Conservation (phyloP, 1,284 basidiomycete species). For the Irpex sp. region DNA sequence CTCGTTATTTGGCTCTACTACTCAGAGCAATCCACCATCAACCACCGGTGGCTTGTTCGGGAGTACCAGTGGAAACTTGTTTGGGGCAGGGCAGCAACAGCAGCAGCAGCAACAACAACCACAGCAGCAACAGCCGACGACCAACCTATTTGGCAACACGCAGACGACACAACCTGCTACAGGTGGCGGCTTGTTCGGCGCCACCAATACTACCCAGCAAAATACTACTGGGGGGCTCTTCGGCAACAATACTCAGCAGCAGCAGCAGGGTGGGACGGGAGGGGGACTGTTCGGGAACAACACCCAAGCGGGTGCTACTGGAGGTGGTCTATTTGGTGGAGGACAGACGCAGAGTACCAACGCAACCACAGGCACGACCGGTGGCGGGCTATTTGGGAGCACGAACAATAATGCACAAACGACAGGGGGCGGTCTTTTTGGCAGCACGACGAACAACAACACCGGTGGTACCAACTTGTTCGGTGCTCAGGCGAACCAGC, state of each 20-base stretch:
- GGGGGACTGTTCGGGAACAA: slow-evolving; percentile 29
- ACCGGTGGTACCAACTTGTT: slow-evolving; percentile 20
- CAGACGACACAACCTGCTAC: slow-evolving; percentile 3
- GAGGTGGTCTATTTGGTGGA: slow-evolving; percentile 3
- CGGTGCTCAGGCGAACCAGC: slow-evolving; percentile 13
- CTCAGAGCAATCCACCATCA: slow-evolving; percentile 5
- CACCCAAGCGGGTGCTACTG: not conserved
- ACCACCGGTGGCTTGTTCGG: slow-evolving; percentile 8
- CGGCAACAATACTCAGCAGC: slow-evolving; percentile 18
- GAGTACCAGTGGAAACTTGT: slow-evolving; percentile 24
- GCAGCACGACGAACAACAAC: slow-evolving; percentile 8
- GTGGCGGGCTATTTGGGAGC: slow-evolving; percentile 28
- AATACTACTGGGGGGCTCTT: slow-evolving; percentile 23
- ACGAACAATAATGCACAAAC: slow-evolving; percentile 11
- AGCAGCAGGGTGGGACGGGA: slow-evolving; percentile 10
- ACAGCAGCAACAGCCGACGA: not conserved
- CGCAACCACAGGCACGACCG: slow-evolving; percentile 2
- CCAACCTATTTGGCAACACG: slow-evolving; percentile 10
- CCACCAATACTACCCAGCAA: not conserved
- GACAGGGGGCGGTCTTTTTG: slow-evolving; percentile 14
- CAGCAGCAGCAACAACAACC: not conserved
- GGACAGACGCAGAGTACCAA: not conserved
- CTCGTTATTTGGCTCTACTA: slow-evolving; percentile 1
- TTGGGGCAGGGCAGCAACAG: slow-evolving; percentile 6
- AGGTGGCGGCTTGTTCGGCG: slow-evolving; percentile 15